Base-by-base conservation (phyloP, 495 filamentous ascomycete species). In the Aspergillus saccharolyticus region DNA sequence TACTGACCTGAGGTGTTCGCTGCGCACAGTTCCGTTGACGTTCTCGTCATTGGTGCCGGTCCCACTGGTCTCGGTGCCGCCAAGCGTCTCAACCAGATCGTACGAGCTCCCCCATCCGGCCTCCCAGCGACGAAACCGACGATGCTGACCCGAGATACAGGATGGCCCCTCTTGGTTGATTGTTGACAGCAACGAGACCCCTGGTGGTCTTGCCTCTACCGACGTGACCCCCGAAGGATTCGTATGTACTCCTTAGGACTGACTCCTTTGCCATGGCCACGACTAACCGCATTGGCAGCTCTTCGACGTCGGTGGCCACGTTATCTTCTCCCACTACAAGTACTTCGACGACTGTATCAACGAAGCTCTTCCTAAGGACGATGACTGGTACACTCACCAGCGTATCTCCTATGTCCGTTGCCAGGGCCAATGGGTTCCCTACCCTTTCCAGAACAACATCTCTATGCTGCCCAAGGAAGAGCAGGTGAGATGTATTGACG, bases 251-350 rank as follows among this genome's bases (percentile, higher is more conserved):
- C 39, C 53, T 33, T 46, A 20, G 1, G 30, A 15, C 3, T 25
- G 6, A 39, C 7, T 39, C 3, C 12, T 14, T 1, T 44, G 25
- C 19, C 18, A 25, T 20, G 42, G 19, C 17, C 17, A 2, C 33
- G 20, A 53, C 67, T 71, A 49, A 65, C 63, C 16, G 12, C 47
- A 46, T 7, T 53, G 42, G 59, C 65, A 97, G 93, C 86, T 98
- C 63, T 98, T 96, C 81, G 94, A 98, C 80, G 94, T 98, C 66
- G 94, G 94, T 70, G 94, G 94, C 64, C 94, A 98, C 77, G 94
- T 98, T 77, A 97, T 98, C 75, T 98, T 98, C 84, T 98, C 94
- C 59, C 94, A 98, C 83, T 98, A 97, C 85, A 96, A 96, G 77
- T 98, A 98, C 85, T 98, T 98, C 73, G 94, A 98, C 77, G 95